Percentiles rank a stretch among this genome's conserved stretches.
Evolutionary conservation across 208 protist species (phyloP).

Genomic region (Herpetomonas samuelpessoai): DNA sequence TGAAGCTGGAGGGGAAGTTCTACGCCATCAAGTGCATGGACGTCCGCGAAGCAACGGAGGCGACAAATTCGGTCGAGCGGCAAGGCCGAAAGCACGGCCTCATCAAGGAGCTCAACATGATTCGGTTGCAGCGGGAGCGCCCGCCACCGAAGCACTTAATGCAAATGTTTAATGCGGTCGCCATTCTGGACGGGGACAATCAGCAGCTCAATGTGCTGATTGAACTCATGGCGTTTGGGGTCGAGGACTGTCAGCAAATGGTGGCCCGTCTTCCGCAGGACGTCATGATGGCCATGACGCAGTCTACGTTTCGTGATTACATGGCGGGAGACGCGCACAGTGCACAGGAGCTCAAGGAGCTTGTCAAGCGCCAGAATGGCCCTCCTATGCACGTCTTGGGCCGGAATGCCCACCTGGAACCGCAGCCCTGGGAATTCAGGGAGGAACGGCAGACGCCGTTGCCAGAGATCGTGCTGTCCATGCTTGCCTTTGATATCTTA

Average conservation of each 20-base stretch:
- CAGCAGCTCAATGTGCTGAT: constrained; percentile 79
- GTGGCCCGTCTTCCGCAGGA: constrained; percentile 61
- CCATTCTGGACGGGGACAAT: constrained; percentile 38
- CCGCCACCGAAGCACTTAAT: constrained; percentile 60
- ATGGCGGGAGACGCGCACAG: constrained; percentile 22
- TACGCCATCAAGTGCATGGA: constrained; percentile 88
- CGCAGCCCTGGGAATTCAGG: constrained; percentile 74
- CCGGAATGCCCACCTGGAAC: constrained; percentile 48
- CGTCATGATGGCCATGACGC: constrained; percentile 64
- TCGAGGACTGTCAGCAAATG: constrained; percentile 79
- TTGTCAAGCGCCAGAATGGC: constrained; percentile 37
- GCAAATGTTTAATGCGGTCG: constrained; percentile 84
- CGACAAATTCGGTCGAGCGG: constrained; percentile 67
- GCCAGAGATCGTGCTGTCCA: constrained; percentile 99
- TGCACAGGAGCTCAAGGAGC: constrained; percentile 23
- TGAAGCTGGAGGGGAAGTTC: constrained; percentile 61
- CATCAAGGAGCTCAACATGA: constrained; percentile 87
- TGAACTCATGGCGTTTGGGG: constrained; percentile 82
- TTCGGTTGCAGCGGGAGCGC: constrained; percentile 49
- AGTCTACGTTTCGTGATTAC: constrained; percentile 67
- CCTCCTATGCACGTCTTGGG: constrained; percentile 61
- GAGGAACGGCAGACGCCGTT: constrained; percentile 98
- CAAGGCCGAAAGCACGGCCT: constrained; percentile 82
- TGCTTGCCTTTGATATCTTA: constrained; percentile 97
- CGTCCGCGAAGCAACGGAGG: constrained; percentile 67